Conservation (phyloP, 306 rosid species). For the Quercus parvula region DNA sequence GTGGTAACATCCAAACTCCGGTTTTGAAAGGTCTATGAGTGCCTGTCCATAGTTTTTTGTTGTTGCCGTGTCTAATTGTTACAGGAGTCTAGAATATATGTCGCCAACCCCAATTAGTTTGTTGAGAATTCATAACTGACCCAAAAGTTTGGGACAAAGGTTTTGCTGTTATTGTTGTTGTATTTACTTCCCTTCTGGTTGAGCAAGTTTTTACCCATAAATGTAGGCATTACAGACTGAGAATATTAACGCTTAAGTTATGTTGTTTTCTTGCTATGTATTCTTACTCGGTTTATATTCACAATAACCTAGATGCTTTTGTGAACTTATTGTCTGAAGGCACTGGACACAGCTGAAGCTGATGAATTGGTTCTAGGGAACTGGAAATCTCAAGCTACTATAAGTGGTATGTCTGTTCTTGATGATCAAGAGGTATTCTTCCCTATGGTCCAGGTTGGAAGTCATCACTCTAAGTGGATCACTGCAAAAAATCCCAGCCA, state of each 20-base stretch:
- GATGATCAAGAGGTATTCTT: conserved; percentile 64
- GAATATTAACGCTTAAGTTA: not conserved
- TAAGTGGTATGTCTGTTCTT: conserved; percentile 60
- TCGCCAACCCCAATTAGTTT: too few species aligned
- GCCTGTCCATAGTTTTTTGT: not conserved
- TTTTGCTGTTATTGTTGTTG: too few species aligned
- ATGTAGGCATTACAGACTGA: not conserved
- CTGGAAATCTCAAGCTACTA: conserved; percentile 79
- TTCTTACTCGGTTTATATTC: not conserved
- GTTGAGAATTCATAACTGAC: too few species aligned
- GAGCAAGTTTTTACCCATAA: not conserved
- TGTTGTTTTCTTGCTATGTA: not conserved
- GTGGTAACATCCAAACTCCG: not conserved
- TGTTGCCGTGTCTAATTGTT: not conserved
- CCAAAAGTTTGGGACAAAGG: too few species aligned
- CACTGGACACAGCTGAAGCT: conserved; percentile 37
- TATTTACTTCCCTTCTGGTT: not conserved
- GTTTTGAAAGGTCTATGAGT: not conserved
- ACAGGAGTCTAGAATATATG: too few species aligned
- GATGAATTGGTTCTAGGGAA: conserved; percentile 79
- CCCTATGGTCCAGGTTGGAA: conserved; percentile 78
- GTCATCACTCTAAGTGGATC: conserved; percentile 67
- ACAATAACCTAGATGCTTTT: conserved; percentile 24
- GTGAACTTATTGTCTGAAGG: conserved; percentile 40
- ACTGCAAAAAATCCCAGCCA: conserved; percentile 79